Evolutionary conservation across 108 stramenopile genomes (phyloP).

Genomic region (Nitzschia sp.): DNA sequence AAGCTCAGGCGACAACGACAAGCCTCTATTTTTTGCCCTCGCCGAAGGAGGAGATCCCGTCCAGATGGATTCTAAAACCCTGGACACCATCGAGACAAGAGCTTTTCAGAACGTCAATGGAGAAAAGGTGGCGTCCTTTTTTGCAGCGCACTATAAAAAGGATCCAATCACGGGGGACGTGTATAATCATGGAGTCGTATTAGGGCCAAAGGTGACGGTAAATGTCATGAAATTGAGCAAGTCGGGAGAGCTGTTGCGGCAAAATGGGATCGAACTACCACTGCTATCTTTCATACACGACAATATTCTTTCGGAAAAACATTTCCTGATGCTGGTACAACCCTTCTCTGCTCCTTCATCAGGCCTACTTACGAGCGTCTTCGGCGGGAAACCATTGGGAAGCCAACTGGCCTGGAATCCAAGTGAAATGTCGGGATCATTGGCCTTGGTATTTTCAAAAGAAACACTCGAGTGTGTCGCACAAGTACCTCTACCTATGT

Average conservation of each 20-base stretch:
- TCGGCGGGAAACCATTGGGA: slow-evolving; percentile 27
- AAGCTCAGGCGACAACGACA: background rate
- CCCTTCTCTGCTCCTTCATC: slow-evolving; percentile 16
- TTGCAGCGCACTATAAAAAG: slow-evolving; percentile 37
- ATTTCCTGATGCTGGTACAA: slow-evolving; percentile 19
- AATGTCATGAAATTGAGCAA: slow-evolving; percentile 39
- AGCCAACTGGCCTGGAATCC: slow-evolving; percentile 24
- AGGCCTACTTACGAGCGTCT: slow-evolving; percentile 7
- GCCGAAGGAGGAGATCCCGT: slow-evolving; percentile 47
- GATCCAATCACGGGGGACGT: slow-evolving; percentile 30
- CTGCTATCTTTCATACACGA: slow-evolving; percentile 40
- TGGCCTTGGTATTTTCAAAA: slow-evolving; percentile 7
- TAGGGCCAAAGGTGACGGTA: slow-evolving; percentile 7
- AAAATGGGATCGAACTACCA: slow-evolving; percentile 31
- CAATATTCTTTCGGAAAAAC: slow-evolving; percentile 19
- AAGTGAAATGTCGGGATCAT: background rate
- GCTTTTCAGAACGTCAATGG: slow-evolving; percentile 9
- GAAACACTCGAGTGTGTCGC: slow-evolving; percentile 1
- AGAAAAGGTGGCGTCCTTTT: slow-evolving; percentile 24
- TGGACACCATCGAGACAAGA: slow-evolving; percentile 15
- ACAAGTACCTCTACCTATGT: background rate
- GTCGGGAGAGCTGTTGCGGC: slow-evolving; percentile 21
- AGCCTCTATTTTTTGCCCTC: slow-evolving; percentile 31
- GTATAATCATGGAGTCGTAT: slow-evolving; percentile 39
- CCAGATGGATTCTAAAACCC: slow-evolving; percentile 29